Percentiles rank a stretch among this genome's conserved stretches.
These are phyloP conservation scores for Colletotrichum godetiae DNA, from an alignment of 2,329 filamentous ascomycete species.

Conservation along the genomic window DNA sequence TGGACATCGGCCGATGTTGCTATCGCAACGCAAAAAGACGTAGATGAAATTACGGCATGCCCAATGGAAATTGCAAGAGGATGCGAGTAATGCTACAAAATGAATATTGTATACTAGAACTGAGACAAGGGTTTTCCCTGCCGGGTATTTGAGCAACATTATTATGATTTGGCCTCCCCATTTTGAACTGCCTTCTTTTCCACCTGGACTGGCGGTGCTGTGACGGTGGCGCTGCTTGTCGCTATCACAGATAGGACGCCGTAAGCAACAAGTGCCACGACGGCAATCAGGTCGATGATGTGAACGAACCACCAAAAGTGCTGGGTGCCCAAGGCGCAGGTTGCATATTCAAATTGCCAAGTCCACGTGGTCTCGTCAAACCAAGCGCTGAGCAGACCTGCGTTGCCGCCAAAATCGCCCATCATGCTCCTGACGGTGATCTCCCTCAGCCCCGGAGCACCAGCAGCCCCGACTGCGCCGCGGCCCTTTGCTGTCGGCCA, in stretches of 20 bases:
- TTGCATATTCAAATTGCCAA: conserved; percentile 85
- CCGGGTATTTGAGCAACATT: conserved; percentile 34
- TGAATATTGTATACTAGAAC: conserved; percentile 21
- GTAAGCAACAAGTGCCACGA: conserved; percentile 46
- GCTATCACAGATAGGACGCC: conserved; percentile 34
- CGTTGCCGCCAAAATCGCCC: conserved; percentile 94
- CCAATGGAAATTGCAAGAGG: neutral
- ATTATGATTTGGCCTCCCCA: conserved; percentile 22
- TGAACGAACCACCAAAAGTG: conserved; percentile 96
- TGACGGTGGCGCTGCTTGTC: conserved; percentile 4
- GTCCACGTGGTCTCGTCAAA: conserved; percentile 79
- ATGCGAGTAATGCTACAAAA: conserved; percentile 19
- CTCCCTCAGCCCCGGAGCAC: conserved; percentile 78
- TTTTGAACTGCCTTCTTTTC: conserved; percentile 16
- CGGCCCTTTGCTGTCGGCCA: conserved; percentile 58
- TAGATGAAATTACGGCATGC: neutral
- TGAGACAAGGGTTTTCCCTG: conserved; percentile 33
- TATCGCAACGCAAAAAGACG: neutral
- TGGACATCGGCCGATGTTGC: neutral
- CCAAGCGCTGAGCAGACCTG: conserved; percentile 89
- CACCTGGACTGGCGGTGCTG: neutral
- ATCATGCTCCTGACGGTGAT: conserved; percentile 98
- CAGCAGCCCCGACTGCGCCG: conserved; percentile 53
- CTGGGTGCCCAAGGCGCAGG: conserved; percentile 84
- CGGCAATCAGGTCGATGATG: conserved; percentile 70